A percentile compares a stretch with the other conserved stretches of the same genome.
Evolutionary conservation across 129 eudicot genomes (phyloP).

Genomic region (Erigeron canadensis): DNA sequence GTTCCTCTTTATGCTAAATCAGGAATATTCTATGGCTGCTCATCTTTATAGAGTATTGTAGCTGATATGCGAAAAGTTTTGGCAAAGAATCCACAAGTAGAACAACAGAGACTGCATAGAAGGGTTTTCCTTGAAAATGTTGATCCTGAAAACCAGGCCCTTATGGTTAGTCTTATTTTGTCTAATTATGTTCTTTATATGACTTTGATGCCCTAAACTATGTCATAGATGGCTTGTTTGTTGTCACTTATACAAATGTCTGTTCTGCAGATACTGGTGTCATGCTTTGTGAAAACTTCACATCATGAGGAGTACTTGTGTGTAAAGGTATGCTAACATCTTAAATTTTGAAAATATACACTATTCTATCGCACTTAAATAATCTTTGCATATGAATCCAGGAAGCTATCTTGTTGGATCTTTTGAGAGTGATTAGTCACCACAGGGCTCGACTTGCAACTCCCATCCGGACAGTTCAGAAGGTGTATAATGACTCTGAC

Average conservation of each 20-base stretch:
- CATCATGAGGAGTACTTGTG: conserved; percentile 85
- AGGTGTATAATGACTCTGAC: conserved; percentile 66
- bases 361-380: not conserved
- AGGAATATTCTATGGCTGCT: not conserved
- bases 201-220: not conserved
- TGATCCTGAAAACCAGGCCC: conserved; percentile 88
- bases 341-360: conserved; percentile 13
- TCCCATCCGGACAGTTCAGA: conserved; percentile 92
- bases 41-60: conserved; percentile 66
- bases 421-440: conserved; percentile 83
- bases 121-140: conserved; percentile 88
- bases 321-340: conserved; percentile 63
- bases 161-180: conserved; percentile 51
- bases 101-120: conserved; percentile 91
- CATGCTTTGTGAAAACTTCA: conserved; percentile 97
- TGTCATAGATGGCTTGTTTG: not conserved
- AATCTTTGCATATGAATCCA: conserved; percentile 30
- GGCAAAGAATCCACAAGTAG: conserved; percentile 97
- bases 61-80: conserved; percentile 97
- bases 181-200: not conserved
- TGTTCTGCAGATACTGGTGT: conserved; percentile 65
- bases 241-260: not conserved
- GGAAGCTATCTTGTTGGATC: conserved; percentile 89
- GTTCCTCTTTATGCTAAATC: not conserved
- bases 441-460: conserved; percentile 97